Base-by-base conservation (phyloP, 2,329 filamentous ascomycete species). In the Xylariales sp. region DNA sequence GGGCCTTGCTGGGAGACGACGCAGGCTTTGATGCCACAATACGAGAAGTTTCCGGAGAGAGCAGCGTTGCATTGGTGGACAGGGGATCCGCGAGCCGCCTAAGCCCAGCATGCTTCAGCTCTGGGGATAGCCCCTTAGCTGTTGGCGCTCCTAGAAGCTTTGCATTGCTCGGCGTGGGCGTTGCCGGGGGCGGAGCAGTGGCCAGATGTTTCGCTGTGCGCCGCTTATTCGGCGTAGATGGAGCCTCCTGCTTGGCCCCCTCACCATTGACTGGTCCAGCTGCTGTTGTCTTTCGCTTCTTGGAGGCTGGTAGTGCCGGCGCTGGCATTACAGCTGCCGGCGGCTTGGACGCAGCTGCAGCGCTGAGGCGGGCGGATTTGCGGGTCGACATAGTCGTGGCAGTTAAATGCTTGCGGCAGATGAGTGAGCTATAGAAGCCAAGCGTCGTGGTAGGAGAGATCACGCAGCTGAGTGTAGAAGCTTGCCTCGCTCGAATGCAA, bases 31-130 rank as follows among this genome's bases (percentile, higher is more conserved):
- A 69, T 10, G 72, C 68, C 17, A 85, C 63, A 6, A 87, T 55
- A 30, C 78, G 72, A 3, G 80, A 84, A 4, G 83, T 81, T 53
- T 81, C 75, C 2, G 85, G 83, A 0, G 85, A 87, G n/a, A 86
- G 61, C 8, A 90, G 67, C 1, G 78, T 72, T 2, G 83, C 85
- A 55, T 88, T 88, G 29, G 83, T 85, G 12, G 67, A 63, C 47
- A 74, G 74, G 0, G 83, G 78, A 45, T 81, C 70, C 12, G 80
- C 82, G 2, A 83, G 72, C 17, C 82, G 74, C 36, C 68, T 60
- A 24, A 74, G 61, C 2, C 61, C 61, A 12, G 59, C 57, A 16
- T 65, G 59, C 21, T 55, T 63, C 30, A 66, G 64, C 39, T 65
- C 71, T 29, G 54, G 56, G 12, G 52, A 54, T 20, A 49, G 55